Conservation (phyloP, 495 filamentous ascomycete species). For the Polyplosphaeria fusca region DNA sequence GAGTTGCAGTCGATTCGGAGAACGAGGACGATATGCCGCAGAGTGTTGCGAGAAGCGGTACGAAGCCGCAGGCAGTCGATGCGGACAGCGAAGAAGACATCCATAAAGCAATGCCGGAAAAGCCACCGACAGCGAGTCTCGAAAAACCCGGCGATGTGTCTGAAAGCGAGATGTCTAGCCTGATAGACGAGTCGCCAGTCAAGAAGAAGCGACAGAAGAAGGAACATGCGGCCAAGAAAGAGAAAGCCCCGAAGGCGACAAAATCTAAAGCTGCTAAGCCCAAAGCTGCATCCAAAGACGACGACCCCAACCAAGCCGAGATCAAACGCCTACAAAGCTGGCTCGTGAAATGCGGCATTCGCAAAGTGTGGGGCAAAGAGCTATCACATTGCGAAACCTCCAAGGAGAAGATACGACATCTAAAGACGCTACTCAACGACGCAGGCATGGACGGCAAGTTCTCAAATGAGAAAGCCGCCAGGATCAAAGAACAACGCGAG, state of each 20-base stretch:
- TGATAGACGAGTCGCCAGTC: conserved; percentile 68
- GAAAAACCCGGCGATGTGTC: conserved; percentile 49
- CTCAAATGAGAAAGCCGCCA: conserved; percentile 73
- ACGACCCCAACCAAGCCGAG: conserved; percentile 67
- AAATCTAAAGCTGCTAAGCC: conserved; percentile 25
- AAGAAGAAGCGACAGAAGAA: conserved; percentile 50
- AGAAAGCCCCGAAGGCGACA: conserved; percentile 8
- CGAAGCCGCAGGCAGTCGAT: conserved; percentile 3
- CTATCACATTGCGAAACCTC: conserved; percentile 69
- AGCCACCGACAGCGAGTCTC: neutral
- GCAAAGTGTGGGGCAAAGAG: conserved; percentile 86
- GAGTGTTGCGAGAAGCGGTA: neutral
- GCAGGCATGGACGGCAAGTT: conserved; percentile 85
- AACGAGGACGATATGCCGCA: conserved; percentile 6
- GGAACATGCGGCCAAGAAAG: conserved; percentile 27
- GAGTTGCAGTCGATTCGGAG: conserved; percentile 19
- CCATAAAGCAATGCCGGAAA: conserved; percentile 30
- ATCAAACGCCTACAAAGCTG: conserved; percentile 89
- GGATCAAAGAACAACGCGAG: conserved; percentile 83
- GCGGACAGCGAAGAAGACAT: conserved; percentile 23
- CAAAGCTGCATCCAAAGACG: conserved; percentile 45
- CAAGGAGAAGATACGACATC: conserved; percentile 78
- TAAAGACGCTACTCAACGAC: conserved; percentile 72
- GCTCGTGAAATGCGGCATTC: conserved; percentile 86
- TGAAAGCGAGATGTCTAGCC: conserved; percentile 75